Base-by-base conservation (phyloP, 108 stramenopile species). In the Cyclostephanos invisitatus region DNA sequence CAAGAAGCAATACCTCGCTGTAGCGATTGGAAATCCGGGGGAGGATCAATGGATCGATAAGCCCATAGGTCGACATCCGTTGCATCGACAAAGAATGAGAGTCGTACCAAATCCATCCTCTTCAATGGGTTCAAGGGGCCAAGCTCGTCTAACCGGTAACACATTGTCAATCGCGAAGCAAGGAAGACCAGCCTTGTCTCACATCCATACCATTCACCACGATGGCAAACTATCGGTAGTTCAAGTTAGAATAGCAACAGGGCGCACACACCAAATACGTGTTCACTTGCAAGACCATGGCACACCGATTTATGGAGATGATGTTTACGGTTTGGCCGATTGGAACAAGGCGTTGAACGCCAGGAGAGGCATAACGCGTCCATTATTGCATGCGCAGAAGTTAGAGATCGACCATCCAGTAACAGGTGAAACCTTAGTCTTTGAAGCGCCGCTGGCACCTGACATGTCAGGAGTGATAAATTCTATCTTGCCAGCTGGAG, bases 301-400 rank as follows among this genome's bases (percentile, higher is more conserved):
- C 14, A 98, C 96, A 50, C 94, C 97, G 9, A 89, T 98, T 42
- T 91, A 96, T 64, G 97, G 97, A 20, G 97, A 98, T 80, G 96
- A 95, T 62, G 81, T 97, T 5, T 98, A 98, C 64, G 97, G 97
- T 8, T 82, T 96, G 50, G 62, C 81, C 1, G 92, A 96, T 73
- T 96, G 96, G 96, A 98, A 98, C 72, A 86, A 86, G 60, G 75
- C 79, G 36, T 62, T 95, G 25, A 71, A 59, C 17, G 84, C 86
- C 64, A 79, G 69, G 56, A 89, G 91, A 71, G 90, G 92, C 25
- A 80, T 98, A 20, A 71, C 78, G 1, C 83, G 97, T 24, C 96
- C 97, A 59, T 78, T 98, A 29, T 80, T 98, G 62, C 97, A 98
- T 83, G 96, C 97, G 14, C 85, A 88, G 40, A 65, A 69, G 20